A percentile compares a stretch with the other conserved stretches of the same genome.
Evolutionary conservation across 2,329 filamentous ascomycete genomes (phyloP).

Genomic region (Pseudocercospora eumusae): DNA sequence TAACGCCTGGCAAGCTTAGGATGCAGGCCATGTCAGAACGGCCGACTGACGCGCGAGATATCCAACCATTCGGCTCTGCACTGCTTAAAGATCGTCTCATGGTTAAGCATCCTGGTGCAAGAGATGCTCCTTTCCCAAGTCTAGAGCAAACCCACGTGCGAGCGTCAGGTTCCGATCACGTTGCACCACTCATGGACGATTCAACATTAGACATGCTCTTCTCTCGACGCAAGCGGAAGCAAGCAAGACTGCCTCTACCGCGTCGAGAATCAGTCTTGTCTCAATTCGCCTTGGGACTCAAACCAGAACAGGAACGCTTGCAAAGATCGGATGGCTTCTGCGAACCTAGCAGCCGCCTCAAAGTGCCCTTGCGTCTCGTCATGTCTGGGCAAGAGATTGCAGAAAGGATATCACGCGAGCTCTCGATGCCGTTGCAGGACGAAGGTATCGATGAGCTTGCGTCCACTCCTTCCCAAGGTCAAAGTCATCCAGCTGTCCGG

Average conservation of each 20-base stretch:
- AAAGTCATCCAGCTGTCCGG: conserved; percentile 59
- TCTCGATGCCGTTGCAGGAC: conserved; percentile 32
- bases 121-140: conserved; percentile 71
- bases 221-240: conserved; percentile 43
- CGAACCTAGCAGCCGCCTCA: conserved; percentile 38
- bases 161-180: conserved; percentile 39
- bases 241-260: conserved; percentile 31
- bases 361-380: conserved; percentile 36
- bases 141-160: conserved; percentile 65
- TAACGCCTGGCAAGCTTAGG: conserved; percentile 51
- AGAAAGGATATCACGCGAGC: conserved; percentile 31
- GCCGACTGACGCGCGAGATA: conserved; percentile 23
- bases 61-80: conserved; percentile 31
- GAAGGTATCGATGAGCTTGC: conserved; percentile 23
- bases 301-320: conserved; percentile 26
- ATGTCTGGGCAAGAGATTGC: conserved; percentile 45
- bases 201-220: conserved; percentile 8
- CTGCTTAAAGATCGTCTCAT: conserved; percentile 38
- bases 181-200: conserved; percentile 6
- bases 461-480: conserved; percentile 17
- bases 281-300: conserved; percentile 25
- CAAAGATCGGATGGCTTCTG: conserved; percentile 36
- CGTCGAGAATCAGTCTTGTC: conserved; percentile 30
- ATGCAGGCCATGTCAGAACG: conserved; percentile 34
- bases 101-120: conserved; percentile 65